These are phyloP conservation scores for Colletotrichum brevisporum DNA, from an alignment of 2,329 filamentous ascomycete species.

Conservation along the genomic window DNA sequence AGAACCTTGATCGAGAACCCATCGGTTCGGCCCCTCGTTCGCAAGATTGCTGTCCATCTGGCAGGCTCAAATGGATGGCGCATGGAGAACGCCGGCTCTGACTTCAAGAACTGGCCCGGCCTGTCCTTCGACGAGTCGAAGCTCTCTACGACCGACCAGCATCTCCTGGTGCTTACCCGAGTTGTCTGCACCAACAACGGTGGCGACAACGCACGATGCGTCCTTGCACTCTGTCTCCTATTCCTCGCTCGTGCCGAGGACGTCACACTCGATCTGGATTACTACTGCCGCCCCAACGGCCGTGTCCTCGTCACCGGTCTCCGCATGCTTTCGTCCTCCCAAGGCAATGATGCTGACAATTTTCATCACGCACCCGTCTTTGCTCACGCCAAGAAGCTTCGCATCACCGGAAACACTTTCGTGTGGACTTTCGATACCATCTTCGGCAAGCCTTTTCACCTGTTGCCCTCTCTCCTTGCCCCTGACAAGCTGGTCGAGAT, in stretches of 20 bases:
- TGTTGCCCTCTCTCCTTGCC: not conserved
- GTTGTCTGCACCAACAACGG: not conserved
- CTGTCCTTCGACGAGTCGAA: not conserved
- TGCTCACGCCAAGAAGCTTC: not conserved
- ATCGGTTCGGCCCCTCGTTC: not conserved
- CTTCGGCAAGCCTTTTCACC: not conserved
- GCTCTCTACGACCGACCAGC: constrained; percentile 9
- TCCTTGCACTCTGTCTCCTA: constrained; percentile 19
- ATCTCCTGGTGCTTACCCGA: constrained; percentile 14
- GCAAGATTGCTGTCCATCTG: not conserved
- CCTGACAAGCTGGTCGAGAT: not conserved
- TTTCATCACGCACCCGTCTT: not conserved
- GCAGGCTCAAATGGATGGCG: not conserved
- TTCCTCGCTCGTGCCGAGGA: constrained; percentile 8
- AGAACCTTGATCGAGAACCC: constrained; percentile 34
- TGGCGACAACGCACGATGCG: constrained; percentile 10
- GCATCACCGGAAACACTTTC: not conserved
- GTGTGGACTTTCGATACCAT: not conserved
- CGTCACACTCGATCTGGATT: not conserved
- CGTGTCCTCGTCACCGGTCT: constrained; percentile 17
- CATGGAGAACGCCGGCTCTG: not conserved
- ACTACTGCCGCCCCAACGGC: not conserved
- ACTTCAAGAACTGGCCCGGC: not conserved
- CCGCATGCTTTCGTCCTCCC: not conserved
- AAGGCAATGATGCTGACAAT: not conserved